Percentiles rank a stretch among this genome's conserved stretches.
These are phyloP conservation scores for Coemansia sp. DNA, from an alignment of 192 early-diverging fungal genomes.

Conservation along the genomic window DNA sequence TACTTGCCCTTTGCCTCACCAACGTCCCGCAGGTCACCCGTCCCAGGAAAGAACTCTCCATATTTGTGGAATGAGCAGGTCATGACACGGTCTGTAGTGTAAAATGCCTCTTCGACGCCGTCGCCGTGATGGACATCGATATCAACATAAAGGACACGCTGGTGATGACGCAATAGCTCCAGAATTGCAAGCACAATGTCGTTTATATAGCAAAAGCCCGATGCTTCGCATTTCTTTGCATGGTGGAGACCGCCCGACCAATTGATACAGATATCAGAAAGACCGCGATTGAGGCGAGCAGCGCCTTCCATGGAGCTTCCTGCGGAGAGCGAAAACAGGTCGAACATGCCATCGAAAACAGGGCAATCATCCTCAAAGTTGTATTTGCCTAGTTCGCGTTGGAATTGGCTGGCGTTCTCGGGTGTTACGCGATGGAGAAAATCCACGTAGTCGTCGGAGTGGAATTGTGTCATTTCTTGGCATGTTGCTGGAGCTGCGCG, in stretches of 20 bases:
- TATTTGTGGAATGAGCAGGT: conserved; percentile 98
- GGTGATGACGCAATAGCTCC: conserved; percentile 82
- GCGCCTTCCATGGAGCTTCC: conserved; percentile 97
- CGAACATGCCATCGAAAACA: conserved; percentile 95
- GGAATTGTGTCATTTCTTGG: conserved; percentile 94
- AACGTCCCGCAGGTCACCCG: conserved; percentile 92
- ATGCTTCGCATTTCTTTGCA: conserved; percentile 94
- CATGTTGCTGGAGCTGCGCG: conserved; percentile 80
- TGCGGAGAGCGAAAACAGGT: conserved; percentile 87
- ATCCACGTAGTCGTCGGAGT: conserved; percentile 93
- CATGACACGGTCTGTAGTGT: conserved; percentile 99
- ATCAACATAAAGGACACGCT: conserved; percentile 95
- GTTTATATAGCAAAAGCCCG: conserved; percentile 98
- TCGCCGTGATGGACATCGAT: conserved; percentile 99
- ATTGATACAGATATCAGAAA: conserved; percentile 92
- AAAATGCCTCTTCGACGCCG: conserved; percentile 99
- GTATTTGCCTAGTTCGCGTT: conserved; percentile 65
- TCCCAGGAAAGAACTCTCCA: conserved; percentile 98
- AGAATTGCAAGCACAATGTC: conserved; percentile 95
- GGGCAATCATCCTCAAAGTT: conserved; percentile 98
- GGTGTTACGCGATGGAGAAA: conserved; percentile 83
- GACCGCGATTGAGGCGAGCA: conserved; percentile 76
- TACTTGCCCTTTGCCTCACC: conserved; percentile 86
- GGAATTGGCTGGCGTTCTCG: conserved; percentile 68
- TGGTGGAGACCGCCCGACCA: conserved; percentile 98